These are phyloP conservation scores for Rutstroemia sp. DNA, from an alignment of 2,329 filamentous ascomycete species.

Conservation along the genomic window DNA sequence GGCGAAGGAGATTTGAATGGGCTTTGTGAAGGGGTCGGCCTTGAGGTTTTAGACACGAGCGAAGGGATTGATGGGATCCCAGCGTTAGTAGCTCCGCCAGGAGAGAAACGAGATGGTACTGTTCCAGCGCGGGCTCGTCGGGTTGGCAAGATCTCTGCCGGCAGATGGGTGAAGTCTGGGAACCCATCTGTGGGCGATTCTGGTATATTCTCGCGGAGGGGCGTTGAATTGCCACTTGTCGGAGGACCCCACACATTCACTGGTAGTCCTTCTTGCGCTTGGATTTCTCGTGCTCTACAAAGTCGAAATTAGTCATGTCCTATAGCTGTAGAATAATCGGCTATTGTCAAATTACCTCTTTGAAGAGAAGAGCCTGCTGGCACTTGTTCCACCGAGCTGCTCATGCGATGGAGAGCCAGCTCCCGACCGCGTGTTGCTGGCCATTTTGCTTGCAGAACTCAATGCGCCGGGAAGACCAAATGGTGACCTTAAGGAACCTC, in stretches of 20 bases:
- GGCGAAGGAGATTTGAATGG: slow-evolving; percentile 69
- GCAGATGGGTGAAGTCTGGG: slow-evolving; percentile 74
- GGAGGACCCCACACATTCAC: slow-evolving; percentile 85
- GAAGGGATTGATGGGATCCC: slow-evolving; percentile 37
- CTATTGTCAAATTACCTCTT: slow-evolving; percentile 61
- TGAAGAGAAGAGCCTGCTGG: slow-evolving; percentile 72
- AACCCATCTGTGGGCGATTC: slow-evolving; percentile 96
- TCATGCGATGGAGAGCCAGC: slow-evolving; percentile 96
- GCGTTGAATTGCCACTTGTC: slow-evolving; percentile 92
- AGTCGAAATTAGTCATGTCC: slow-evolving; percentile 2
- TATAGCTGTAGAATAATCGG: not conserved
- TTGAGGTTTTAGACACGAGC: slow-evolving; percentile 67
- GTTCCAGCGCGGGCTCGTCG: slow-evolving; percentile 87
- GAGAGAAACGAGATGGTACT: slow-evolving; percentile 89
- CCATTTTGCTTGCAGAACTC: slow-evolving; percentile 51
- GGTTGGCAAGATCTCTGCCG: slow-evolving; percentile 55
- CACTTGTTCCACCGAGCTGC: slow-evolving; percentile 49
- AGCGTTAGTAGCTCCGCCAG: slow-evolving; percentile 56
- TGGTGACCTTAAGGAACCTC: slow-evolving; percentile 58
- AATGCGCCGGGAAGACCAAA: slow-evolving; percentile 62
- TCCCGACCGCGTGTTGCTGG: slow-evolving; percentile 63
- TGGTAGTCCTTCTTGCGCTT: slow-evolving; percentile 84
- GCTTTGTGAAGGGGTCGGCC: slow-evolving; percentile 78
- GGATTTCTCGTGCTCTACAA: slow-evolving; percentile 82
- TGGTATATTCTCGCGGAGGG: slow-evolving; percentile 92